These are phyloP conservation scores for Serendipita sp. DNA, from an alignment of 768 basidiomycete species.

Conservation along the genomic window DNA sequence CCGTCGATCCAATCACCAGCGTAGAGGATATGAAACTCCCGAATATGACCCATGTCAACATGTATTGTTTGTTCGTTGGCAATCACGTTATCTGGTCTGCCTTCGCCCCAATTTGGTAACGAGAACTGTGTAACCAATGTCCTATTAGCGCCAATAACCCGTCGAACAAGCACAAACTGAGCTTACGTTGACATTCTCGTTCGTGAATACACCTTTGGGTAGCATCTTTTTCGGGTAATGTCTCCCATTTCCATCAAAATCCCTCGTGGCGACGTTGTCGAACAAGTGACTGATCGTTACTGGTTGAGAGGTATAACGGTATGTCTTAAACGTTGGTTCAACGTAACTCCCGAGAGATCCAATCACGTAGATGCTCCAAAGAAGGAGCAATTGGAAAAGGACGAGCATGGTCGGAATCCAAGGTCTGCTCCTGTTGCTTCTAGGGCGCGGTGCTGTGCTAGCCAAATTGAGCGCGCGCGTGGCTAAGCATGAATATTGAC, in stretches of 20 bases:
- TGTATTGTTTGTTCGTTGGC: conserved; percentile 27
- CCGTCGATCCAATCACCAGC: conserved; percentile 27
- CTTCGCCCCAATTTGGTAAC: background rate
- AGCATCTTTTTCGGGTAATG: background rate
- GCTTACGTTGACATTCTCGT: background rate
- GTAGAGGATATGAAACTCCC: conserved; percentile 29
- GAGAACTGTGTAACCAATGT: background rate
- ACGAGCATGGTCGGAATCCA: background rate
- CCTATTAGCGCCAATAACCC: background rate
- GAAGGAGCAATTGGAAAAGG: background rate
- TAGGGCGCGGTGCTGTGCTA: too few species aligned
- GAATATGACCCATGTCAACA: conserved; percentile 20
- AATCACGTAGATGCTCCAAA: background rate
- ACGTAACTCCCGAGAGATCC: background rate
- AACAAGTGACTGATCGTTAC: background rate
- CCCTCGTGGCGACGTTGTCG: background rate
- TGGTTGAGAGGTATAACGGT: background rate
- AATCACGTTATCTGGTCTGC: conserved; percentile 28
- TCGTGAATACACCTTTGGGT: background rate
- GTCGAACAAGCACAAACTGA: background rate
- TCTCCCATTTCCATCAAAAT: background rate
- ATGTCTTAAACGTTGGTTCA: background rate
- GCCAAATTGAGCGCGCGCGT: too few species aligned
- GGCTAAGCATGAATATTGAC: too few species aligned
- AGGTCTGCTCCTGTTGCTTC: background rate